Conservation (phyloP, 1,284 basidiomycete species). For the Macrocystidia cucumis region DNA sequence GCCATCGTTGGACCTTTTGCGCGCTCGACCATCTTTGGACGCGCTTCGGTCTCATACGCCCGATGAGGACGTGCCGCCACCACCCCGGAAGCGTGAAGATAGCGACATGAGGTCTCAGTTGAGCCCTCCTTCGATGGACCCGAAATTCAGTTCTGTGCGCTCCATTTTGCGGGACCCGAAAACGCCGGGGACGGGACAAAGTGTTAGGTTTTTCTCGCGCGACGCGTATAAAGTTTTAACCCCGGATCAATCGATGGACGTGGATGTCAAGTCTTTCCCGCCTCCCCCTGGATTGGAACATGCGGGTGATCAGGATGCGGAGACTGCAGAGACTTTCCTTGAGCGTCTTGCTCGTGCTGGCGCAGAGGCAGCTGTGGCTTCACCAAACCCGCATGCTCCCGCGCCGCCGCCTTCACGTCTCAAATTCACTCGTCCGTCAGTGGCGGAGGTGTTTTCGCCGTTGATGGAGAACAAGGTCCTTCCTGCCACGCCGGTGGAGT, state of each 20-base stretch:
- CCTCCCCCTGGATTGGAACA: slow-evolving; percentile 1
- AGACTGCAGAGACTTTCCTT: slow-evolving; percentile 21
- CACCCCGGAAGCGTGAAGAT: slow-evolving; percentile 2
- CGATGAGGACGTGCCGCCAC: slow-evolving; percentile 4
- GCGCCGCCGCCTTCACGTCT: slow-evolving; percentile 20
- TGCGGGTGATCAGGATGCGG: slow-evolving; percentile 5
- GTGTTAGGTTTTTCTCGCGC: slow-evolving; percentile 66
- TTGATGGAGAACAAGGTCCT: slow-evolving; percentile 14
- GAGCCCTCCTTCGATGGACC: slow-evolving; percentile 21
- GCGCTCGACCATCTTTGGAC: slow-evolving; percentile 9
- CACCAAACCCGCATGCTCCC: slow-evolving; percentile 14
- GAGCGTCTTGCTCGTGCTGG: slow-evolving; percentile 26
- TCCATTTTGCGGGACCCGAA: slow-evolving; percentile 64
- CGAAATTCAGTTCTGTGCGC: slow-evolving; percentile 41
- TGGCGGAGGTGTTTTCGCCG: slow-evolving; percentile 35
- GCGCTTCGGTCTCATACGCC: slow-evolving; percentile 2
- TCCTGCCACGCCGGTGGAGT: slow-evolving; percentile 10
- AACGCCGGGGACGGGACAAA: slow-evolving; percentile 67
- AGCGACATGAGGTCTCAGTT: slow-evolving; percentile 8
- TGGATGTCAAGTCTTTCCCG: slow-evolving; percentile 15
- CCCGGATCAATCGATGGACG: slow-evolving; percentile 47
- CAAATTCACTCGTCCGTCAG: slow-evolving; percentile 25
- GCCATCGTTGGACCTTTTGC: slow-evolving; percentile 26
- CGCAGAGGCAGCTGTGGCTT: slow-evolving; percentile 15
- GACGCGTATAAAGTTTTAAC: slow-evolving; percentile 57